Base-by-base conservation (phyloP, 2,329 filamentous ascomycete species). In the Gnomoniopsis smithogilvyi region DNA sequence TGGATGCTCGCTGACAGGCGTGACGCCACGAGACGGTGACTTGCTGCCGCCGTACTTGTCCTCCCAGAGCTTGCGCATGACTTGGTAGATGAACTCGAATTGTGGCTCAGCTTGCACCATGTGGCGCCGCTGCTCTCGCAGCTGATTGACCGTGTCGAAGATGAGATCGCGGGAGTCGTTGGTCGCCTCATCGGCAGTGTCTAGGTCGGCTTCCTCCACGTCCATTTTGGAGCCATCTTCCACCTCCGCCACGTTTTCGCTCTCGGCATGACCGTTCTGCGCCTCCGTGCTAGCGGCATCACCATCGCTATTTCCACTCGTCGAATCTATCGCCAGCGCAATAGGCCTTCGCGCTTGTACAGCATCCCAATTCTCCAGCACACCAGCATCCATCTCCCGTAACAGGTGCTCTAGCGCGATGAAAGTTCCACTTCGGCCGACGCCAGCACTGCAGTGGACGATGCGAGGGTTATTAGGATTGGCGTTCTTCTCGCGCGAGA, bases 91-190 rank as follows among this genome's bases (percentile, higher is more conserved):
- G 71, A 98, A 97, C 41, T 84, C 75, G 67, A 90, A 95, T 72
- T 99, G 95, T 51, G 82, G 72, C 66, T 94, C 90, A 49, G 90
- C 88, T 75, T 98, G 95, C 6, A 99, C 95, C 95, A 99, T 99
- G 74, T 88, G 91, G 77, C 91, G 90, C 19, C 95, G 84, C 78
- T 99, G 95, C 72, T 94, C 85, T 48, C 95, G 84, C 57, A 99
- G 80, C 61, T 78, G 75, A 67, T 96, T 89, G 56, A 99, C 93
- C 0, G 90, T 89, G 19, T 89, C 81, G 64, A 87, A 90, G 45
- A 99, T 82, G 2, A 89, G 83, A 67, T 97, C 93, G 26, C 67
- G 34, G 64, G 59, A 43, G 17, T 48, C 53, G 12, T 60, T 55
- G 50, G 12, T 45, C 4, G 14, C 15, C 17, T 65, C 64, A 8